phyloP scores from a whole-genome alignment of 306 rosid species.

The Fagus crenata region DNA sequence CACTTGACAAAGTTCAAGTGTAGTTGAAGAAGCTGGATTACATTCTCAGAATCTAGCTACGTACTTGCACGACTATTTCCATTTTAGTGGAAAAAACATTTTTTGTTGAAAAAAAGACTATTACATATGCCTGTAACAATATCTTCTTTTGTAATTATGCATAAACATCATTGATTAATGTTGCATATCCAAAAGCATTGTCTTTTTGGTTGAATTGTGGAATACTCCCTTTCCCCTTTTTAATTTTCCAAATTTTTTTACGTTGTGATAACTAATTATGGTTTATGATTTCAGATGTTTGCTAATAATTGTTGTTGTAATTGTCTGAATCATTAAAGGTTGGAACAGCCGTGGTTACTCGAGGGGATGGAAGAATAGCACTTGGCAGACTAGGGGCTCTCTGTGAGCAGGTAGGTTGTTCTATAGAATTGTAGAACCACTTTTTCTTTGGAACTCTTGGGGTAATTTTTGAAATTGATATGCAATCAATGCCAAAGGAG shows the following conservation, averaged over 20 bases:
- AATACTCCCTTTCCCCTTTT: neutral
- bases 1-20: too few relatives aligned
- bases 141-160: too few relatives aligned
- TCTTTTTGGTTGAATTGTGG: too few relatives aligned
- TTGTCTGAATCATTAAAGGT: conserved; percentile 47
- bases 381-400: conserved; percentile 88
- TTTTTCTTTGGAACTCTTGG: neutral
- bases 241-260: neutral
- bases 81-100: too few relatives aligned
- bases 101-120: too few relatives aligned
- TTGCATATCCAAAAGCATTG: too few relatives aligned
- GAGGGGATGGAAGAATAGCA: conserved; percentile 89
- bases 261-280: neutral
- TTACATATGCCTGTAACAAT: too few relatives aligned
- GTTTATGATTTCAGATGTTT: neutral
- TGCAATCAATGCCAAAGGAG: neutral
- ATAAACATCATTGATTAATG: too few relatives aligned
- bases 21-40: too few relatives aligned
- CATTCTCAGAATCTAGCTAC: too few relatives aligned
- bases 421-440: neutral
- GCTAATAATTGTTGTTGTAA: neutral
- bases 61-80: too few relatives aligned
- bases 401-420: conserved; percentile 69
- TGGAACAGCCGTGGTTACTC: conserved; percentile 94
- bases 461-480: too few relatives aligned